Conservation (phyloP, 2,329 filamentous ascomycete genomes). For the Ophiostoma ulmi region DNA sequence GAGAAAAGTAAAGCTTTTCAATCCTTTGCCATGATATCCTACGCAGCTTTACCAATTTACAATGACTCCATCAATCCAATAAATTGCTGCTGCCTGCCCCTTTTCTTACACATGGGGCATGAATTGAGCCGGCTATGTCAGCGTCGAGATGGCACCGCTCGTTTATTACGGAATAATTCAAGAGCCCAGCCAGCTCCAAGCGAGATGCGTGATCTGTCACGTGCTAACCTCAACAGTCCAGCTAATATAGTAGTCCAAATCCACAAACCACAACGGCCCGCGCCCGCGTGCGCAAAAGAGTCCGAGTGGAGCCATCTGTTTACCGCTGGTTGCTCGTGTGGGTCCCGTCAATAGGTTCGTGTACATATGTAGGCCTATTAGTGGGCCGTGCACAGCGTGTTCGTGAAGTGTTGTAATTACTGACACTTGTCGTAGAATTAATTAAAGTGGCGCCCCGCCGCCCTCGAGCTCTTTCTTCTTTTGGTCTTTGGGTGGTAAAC, state of each 20-base stretch:
- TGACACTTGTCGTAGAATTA: not conserved
- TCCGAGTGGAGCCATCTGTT: not conserved
- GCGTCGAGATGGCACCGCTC: not conserved
- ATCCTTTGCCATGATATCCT: not conserved
- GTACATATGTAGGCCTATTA: not conserved
- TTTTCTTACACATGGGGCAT: not conserved
- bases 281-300: not conserved
- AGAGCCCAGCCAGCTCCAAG: not conserved
- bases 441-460: not conserved
- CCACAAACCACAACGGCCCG: not conserved
- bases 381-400: constrained; percentile 5
- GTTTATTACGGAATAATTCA: not conserved
- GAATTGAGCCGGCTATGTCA: not conserved
- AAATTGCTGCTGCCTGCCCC: not conserved
- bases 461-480: constrained; percentile 9
- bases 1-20: not conserved
- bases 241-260: not conserved
- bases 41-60: not conserved
- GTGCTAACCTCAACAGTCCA: not conserved
- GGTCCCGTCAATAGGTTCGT: not conserved
- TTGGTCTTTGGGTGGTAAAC: not conserved
- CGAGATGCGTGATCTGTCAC: not conserved
- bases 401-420: constrained; percentile 1
- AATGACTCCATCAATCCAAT: no score
- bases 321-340: constrained; percentile 7